Conservation (phyloP, 208 protist species). For the Strigomonas culicis region DNA sequence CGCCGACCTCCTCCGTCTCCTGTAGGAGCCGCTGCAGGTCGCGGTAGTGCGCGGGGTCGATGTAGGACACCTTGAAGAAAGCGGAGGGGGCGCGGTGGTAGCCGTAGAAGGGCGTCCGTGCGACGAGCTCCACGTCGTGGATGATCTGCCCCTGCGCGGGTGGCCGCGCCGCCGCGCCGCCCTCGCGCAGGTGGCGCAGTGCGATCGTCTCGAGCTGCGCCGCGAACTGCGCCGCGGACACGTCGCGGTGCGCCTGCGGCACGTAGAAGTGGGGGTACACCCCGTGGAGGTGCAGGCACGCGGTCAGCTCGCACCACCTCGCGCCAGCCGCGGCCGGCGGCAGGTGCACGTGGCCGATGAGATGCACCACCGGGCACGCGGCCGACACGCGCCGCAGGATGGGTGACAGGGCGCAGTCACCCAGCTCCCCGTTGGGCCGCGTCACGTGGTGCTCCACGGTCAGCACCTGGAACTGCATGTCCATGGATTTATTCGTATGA, state of each 20-base stretch:
- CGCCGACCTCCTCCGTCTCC: conserved; percentile 41
- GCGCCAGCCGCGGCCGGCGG: neutral
- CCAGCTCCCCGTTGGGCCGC: conserved; percentile 29
- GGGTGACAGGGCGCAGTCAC: conserved; percentile 47
- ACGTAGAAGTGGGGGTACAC: conserved; percentile 79
- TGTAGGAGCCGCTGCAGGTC: conserved; percentile 42
- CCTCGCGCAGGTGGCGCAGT: conserved; percentile 12
- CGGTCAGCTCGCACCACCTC: conserved; percentile 23
- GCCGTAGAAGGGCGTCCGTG: conserved; percentile 68
- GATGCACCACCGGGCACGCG: conserved; percentile 59
- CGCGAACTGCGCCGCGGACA: conserved; percentile 66
- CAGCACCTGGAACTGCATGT: neutral
- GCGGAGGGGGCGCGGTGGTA: conserved; percentile 34
- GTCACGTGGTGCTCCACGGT: neutral
- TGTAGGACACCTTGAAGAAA: conserved; percentile 69
- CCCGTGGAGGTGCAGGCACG: conserved; percentile 78
- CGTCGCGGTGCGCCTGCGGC: conserved; percentile 29
- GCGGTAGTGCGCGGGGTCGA: conserved; percentile 40
- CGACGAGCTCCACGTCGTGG: conserved; percentile 60
- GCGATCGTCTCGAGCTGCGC: conserved; percentile 70
- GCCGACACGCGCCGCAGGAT: conserved; percentile 54
- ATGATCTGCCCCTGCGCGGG: conserved; percentile 38
- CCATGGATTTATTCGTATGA: neutral
- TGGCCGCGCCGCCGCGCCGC: neutral
- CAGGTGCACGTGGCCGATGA: conserved; percentile 64